Base-by-base conservation (phyloP, 129 eudicot species). In the Logfia minima region DNA sequence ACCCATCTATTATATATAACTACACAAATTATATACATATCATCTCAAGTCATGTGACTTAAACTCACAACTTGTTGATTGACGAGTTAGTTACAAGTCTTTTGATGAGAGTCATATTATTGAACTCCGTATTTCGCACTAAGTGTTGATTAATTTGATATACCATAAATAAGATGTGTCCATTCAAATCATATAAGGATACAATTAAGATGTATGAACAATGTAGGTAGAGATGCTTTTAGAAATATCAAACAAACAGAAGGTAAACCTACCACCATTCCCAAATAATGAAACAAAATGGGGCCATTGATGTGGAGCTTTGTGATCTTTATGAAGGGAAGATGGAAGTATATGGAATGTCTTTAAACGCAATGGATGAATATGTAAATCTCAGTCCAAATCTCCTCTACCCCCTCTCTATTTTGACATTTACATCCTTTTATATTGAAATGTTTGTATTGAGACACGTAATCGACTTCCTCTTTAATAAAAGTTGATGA, bases 221-320 rank as follows among this genome's bases (percentile, higher is more conserved):
- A 35, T 39, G 67, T 63, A 66, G 68, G 35, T 62, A 52, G 23
- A 55, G 73, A 72, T 79, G 41, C 24, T 64, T 71, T 17, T 71
- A 71, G 77, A 71, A 63, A 71, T 66, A 61, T 52, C 56, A 79
- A 51, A 8, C 55, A 72, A 72, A 72, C 45, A 73, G 66, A 66
- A 51, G 58, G 35, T 37, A 74, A 73, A 80, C 62, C 74, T 52
- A 53, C 51, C 34, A 66, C 70, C 79, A 55, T 74, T 6, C 70
- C 52, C 17, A 73, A 65, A 65, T 53, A 66, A 73, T 65, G 67
- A 74, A 80, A 58, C 60, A 80, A 37, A 24, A 74, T 80, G 79
- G 79, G 83, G 83, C 43, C 79, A 55, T n/a, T 80, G 61, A 72
- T 64, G 52, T 64, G 74, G 83, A 72, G 43, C 31, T 51, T 72